These are phyloP conservation scores for Dissophora globulifera DNA, from an alignment of 192 early-diverging fungal genomes.

Conservation along the genomic window DNA sequence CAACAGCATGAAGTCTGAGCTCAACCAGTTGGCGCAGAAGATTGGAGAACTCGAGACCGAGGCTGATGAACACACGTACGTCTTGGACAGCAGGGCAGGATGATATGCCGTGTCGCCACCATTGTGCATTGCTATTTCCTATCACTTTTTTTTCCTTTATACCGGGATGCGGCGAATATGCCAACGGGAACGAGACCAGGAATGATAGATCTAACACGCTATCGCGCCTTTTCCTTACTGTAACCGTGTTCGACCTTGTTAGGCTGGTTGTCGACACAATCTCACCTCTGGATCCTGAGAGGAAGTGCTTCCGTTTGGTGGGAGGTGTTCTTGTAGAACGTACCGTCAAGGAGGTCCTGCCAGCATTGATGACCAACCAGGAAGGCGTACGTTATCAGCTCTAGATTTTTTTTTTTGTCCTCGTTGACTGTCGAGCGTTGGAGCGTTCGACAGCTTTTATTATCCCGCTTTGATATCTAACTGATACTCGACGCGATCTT, in stretches of 20 bases:
- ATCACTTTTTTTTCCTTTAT: too few species aligned
- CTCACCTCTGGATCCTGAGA: slow-evolving; percentile 76
- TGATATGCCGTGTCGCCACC: too few species aligned
- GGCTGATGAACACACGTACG: slow-evolving; percentile 94
- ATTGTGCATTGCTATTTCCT: too few species aligned
- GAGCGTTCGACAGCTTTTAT: too few species aligned
- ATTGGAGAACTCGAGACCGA: slow-evolving; percentile 94
- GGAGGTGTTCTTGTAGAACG: slow-evolving; percentile 95
- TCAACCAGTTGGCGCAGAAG: slow-evolving; percentile 88
- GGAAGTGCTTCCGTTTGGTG: slow-evolving; percentile 94
- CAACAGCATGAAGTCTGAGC: slow-evolving; percentile 77
- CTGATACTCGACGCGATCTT: too few species aligned
- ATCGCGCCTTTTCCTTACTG: neutral
- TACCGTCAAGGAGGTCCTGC: slow-evolving; percentile 91
- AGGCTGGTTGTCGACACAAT: slow-evolving; percentile 96
- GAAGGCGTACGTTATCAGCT: slow-evolving; percentile 72
- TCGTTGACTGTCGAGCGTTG: too few species aligned
- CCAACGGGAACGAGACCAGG: neutral
- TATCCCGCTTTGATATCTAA: too few species aligned
- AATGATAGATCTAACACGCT: too few species aligned
- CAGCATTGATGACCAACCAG: slow-evolving; percentile 86
- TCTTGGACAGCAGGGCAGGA: too few species aligned
- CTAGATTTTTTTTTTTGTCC: neutral
- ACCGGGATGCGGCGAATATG: too few species aligned
- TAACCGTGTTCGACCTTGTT: neutral